Evolutionary conservation across 2,329 filamentous ascomycete genomes (phyloP).

Genomic region (Fusarium verrucosum): DNA sequence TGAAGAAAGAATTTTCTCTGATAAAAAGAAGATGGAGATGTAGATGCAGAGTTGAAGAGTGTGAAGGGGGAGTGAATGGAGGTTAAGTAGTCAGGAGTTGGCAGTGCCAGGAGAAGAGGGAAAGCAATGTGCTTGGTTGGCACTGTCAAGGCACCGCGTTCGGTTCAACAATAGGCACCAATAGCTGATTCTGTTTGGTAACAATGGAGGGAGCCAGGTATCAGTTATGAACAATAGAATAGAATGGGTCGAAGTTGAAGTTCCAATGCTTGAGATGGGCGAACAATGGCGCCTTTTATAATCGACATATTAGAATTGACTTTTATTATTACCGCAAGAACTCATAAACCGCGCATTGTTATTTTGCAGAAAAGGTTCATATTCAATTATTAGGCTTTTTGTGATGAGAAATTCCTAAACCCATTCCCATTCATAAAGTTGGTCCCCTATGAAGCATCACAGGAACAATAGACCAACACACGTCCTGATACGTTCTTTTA

Average conservation of each 20-base stretch:
- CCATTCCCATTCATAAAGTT: not conserved
- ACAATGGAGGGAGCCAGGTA: not conserved
- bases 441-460: not conserved
- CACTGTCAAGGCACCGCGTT: not conserved
- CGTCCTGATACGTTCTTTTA: not conserved
- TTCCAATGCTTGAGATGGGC: too few species aligned
- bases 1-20: not conserved
- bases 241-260: too few species aligned
- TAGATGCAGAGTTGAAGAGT: not conserved
- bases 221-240: not conserved
- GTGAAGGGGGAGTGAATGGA: not conserved
- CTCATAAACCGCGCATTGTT: too few species aligned
- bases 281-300: too few species aligned
- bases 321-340: not conserved
- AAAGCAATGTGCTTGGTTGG: not conserved
- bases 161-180: not conserved
- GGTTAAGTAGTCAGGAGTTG: not conserved
- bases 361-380: not conserved
- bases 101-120: not conserved
- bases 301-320: not conserved
- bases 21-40: too few species aligned
- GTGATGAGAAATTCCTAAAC: too few species aligned
- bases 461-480: not conserved
- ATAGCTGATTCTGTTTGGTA: not conserved
- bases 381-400: too few species aligned